Percentiles rank a stretch among this genome's conserved stretches.
Evolutionary conservation across 192 early-diverging fungal genomes (phyloP).

Genomic region (Coemansia sp.): DNA sequence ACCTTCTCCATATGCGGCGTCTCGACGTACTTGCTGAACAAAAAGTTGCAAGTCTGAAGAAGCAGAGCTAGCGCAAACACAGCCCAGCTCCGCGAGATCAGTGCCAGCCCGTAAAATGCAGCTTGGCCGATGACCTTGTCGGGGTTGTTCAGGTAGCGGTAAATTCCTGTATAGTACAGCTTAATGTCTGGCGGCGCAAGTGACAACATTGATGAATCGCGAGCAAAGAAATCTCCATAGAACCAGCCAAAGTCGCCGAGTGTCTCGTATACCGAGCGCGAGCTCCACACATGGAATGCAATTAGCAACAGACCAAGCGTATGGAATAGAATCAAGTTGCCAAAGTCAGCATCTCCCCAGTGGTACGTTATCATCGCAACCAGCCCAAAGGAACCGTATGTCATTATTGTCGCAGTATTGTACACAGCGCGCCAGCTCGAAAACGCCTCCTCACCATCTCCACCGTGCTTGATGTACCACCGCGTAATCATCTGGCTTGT

Average conservation of each 20-base stretch:
- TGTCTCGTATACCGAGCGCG: conserved; percentile 87
- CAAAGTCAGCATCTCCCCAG: conserved; percentile 56
- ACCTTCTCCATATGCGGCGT: conserved; percentile 87
- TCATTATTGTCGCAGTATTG: conserved; percentile 90
- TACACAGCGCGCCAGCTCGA: conserved; percentile 94
- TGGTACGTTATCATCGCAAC: conserved; percentile 81
- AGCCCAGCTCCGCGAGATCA: conserved; percentile 79
- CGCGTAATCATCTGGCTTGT: conserved; percentile 79
- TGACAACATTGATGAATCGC: conserved; percentile 62
- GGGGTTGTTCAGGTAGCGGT: conserved; percentile 92
- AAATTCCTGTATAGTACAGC: conserved; percentile 88
- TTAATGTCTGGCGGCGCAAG: conserved; percentile 51
- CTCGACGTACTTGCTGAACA: conserved; percentile 87
- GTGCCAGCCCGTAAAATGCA: conserved; percentile 89
- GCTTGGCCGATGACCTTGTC: conserved; percentile 91
- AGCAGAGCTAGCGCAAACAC: conserved; percentile 83
- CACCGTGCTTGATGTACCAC: conserved; percentile 92
- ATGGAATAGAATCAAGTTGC: conserved; percentile 68
- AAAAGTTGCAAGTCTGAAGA: conserved; percentile 77
- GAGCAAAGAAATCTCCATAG: conserved; percentile 96
- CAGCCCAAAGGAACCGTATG: conserved; percentile 82
- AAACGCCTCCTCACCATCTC: conserved; percentile 85
- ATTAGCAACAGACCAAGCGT: conserved; percentile 76
- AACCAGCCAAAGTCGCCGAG: conserved; percentile 98
- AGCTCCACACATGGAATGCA: conserved; percentile 87